Percentiles rank a stretch among this genome's conserved stretches.
phyloP scores from a whole-genome alignment of 306 rosid genomes.

The Alnus glutinosa region DNA sequence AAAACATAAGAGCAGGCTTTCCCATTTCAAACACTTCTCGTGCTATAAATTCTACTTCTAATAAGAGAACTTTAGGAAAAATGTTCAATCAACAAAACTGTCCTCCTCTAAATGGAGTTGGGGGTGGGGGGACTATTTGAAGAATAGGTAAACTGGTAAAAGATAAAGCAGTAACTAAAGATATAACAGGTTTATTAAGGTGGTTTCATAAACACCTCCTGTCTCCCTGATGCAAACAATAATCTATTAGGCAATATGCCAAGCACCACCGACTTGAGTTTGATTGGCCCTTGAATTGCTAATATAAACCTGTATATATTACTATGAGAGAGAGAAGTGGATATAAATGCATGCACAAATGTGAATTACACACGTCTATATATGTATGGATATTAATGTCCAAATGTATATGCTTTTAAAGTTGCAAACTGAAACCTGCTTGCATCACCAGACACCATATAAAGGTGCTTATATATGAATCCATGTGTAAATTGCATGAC shows the following conservation, averaged over 20 bases:
- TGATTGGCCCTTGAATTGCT: neutral
- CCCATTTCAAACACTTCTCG: constrained; percentile 20
- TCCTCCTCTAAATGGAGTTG: no score
- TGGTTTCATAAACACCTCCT: neutral
- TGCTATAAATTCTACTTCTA: constrained; percentile 6
- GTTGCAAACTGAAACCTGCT: neutral
- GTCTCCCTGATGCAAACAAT: constrained; percentile 1
- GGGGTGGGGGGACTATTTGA: neutral
- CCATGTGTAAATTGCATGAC: neutral
- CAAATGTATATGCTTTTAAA: neutral
- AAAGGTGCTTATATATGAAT: neutral
- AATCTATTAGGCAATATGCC: neutral
- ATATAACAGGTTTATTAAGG: neutral
- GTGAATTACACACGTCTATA: neutral
- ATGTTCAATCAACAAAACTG: neutral
- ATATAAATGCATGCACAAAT: neutral
- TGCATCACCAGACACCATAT: neutral
- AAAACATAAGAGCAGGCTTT: constrained; percentile 23
- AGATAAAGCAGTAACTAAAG: neutral
- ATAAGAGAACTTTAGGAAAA: constrained; percentile 10
- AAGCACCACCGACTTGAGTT: neutral
- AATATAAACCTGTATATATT: neutral
- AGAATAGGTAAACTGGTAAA: neutral
- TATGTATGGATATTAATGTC: neutral
- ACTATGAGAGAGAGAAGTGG: neutral